phyloP scores from a whole-genome alignment of 1,284 basidiomycete species.

The Waitea zeae region DNA sequence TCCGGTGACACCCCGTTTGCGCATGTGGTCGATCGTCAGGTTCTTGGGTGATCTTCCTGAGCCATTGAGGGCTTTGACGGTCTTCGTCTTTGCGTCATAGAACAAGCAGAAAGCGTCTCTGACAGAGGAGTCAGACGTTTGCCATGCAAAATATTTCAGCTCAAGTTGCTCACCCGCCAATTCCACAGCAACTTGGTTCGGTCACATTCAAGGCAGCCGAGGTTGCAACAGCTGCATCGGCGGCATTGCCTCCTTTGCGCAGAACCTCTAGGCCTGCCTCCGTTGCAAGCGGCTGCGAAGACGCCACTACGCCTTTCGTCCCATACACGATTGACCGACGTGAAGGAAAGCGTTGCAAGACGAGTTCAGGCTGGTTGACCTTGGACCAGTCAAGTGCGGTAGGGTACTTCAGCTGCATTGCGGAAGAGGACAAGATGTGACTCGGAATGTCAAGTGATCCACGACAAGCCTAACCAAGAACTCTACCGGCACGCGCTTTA shows the following conservation, averaged over 20 bases:
- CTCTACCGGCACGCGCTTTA: no score
- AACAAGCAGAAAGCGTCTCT: conserved; percentile 89
- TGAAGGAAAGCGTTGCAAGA: conserved; percentile 46
- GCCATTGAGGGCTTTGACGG: conserved; percentile 73
- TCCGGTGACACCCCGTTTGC: conserved; percentile 52
- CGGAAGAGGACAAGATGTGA: no score
- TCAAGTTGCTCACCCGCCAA: conserved; percentile 41
- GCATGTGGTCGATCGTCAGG: conserved; percentile 59
- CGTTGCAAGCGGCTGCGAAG: conserved; percentile 81
- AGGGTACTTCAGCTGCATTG: conserved; percentile 11
- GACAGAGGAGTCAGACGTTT: conserved; percentile 5
- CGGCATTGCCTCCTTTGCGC: conserved; percentile 51
- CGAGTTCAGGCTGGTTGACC: conserved; percentile 39
- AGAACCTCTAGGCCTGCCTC: conserved; percentile 83
- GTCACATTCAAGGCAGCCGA: conserved; percentile 83
- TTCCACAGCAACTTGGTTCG: conserved; percentile 69
- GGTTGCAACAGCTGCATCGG: conserved; percentile 63
- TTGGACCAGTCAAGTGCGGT: conserved; percentile 50
- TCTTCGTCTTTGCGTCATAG: conserved; percentile 69
- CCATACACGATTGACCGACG: conserved; percentile 67
- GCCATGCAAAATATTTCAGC: neutral
- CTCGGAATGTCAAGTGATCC: no score
- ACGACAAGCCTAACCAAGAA: no score
- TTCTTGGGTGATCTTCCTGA: conserved; percentile 76
- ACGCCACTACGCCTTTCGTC: conserved; percentile 76